Evolutionary conservation across 352 stramenopile species (phyloP).

Genomic region (Peronospora farinosa): DNA sequence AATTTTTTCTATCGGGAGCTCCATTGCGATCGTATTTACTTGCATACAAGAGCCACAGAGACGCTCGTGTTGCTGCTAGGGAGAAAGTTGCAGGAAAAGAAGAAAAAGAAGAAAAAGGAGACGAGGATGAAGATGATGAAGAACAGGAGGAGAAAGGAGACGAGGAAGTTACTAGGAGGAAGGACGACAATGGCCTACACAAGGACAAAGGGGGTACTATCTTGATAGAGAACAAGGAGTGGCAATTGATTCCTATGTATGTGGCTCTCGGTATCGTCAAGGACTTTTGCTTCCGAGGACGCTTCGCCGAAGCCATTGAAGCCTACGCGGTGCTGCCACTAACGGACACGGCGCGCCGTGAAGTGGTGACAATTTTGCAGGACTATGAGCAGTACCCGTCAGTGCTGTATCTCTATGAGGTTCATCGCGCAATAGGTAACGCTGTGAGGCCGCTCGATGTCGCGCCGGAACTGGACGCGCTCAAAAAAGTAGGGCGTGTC

Average conservation of each 20-base stretch:
- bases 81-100: constrained; percentile 4
- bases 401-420: constrained; percentile 41
- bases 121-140: too few species aligned
- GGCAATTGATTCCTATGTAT: constrained; percentile 27
- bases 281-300: constrained; percentile 50
- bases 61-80: constrained; percentile 10
- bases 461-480: constrained; percentile 37
- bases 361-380: constrained; percentile 34
- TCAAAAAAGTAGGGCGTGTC: constrained; percentile 36
- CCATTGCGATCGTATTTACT: constrained; percentile 40
- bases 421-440: constrained; percentile 29
- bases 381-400: constrained; percentile 54
- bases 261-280: constrained; percentile 29
- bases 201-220: constrained; percentile 10
- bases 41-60: constrained; percentile 21
- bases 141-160: not conserved
- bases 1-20: constrained; percentile 51
- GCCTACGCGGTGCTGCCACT: constrained; percentile 44
- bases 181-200: constrained; percentile 11
- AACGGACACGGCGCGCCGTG: constrained; percentile 18
- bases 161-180: not conserved
- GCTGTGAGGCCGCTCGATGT: constrained; percentile 34
- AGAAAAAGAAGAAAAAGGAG: not conserved
- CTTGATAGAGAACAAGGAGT: constrained; percentile 17
- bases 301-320: constrained; percentile 47